phyloP scores from a whole-genome alignment of 2,329 filamentous ascomycete species.

The Epichloe gansuensis region DNA sequence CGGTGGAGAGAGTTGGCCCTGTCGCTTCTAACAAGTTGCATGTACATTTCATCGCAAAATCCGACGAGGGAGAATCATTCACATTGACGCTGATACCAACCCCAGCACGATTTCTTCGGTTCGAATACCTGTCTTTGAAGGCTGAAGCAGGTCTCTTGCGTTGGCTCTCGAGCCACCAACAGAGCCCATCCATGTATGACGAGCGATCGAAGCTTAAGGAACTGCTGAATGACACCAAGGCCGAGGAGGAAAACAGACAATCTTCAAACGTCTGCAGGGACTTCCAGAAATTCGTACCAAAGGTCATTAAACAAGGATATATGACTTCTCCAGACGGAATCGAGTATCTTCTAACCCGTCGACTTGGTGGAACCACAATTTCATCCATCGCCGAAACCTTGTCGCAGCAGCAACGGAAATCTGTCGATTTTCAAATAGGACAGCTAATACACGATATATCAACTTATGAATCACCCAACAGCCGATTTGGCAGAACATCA shows the following conservation, averaged over 20 bases:
- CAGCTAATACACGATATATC: conserved; percentile 33
- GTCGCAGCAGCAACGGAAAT: conserved; percentile 20
- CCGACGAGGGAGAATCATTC: conserved; percentile 29
- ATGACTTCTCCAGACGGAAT: conserved; percentile 17
- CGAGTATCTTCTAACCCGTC: conserved; percentile 31
- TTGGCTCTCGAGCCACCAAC: conserved; percentile 25
- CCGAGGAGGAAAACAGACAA: background rate
- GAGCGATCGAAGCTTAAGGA: background rate
- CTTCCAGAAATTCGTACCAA: conserved; percentile 22
- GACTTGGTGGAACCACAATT: conserved; percentile 26
- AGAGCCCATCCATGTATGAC: conserved; percentile 3
- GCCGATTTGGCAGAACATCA: conserved; percentile 31
- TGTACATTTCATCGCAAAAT: conserved; percentile 29
- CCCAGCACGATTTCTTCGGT: conserved; percentile 32
- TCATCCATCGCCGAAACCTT: conserved; percentile 22
- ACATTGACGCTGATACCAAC: conserved; percentile 25
- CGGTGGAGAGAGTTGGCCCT: background rate
- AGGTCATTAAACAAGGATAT: conserved; percentile 26
- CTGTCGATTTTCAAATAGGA: conserved; percentile 35
- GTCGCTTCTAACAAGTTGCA: conserved; percentile 23
- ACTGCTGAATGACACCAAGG: background rate
- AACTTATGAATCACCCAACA: conserved; percentile 30
- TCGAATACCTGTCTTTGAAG: conserved; percentile 30
- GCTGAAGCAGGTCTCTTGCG: conserved; percentile 32
- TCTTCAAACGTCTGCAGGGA: too few species aligned